Evolutionary conservation across 257 asterid species (phyloP).

Genomic region (Mentha longifolia): DNA sequence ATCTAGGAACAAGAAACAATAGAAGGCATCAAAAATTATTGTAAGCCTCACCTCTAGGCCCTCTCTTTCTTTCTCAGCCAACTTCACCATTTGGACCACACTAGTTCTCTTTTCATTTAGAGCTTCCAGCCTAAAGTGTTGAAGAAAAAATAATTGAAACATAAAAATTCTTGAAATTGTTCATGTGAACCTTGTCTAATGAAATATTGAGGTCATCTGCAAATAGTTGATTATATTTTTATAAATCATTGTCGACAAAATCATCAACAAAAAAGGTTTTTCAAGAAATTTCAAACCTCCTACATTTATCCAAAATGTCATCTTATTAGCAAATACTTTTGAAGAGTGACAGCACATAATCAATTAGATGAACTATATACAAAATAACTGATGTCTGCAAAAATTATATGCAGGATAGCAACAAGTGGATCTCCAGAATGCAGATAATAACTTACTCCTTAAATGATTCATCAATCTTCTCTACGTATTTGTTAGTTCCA

Average conservation of each 20-base stretch:
- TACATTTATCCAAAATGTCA: not conserved
- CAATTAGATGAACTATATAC: not conserved
- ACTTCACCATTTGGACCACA: slow-evolving; percentile 96
- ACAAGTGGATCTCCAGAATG: slow-evolving; percentile 17
- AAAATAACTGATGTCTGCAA: slow-evolving; percentile 4
- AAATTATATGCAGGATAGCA: slow-evolving; percentile 3
- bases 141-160: slow-evolving; percentile 12
- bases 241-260: not conserved
- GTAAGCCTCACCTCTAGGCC: slow-evolving; percentile 73
- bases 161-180: not conserved
- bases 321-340: slow-evolving; percentile 17
- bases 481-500: slow-evolving; percentile 94
- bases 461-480: slow-evolving; percentile 88
- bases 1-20: slow-evolving; percentile 26
- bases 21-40: slow-evolving; percentile 2
- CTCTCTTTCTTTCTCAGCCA: slow-evolving; percentile 96
- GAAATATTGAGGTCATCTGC: not conserved
- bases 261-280: not conserved
- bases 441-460: slow-evolving; percentile 67
- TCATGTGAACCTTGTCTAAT: slow-evolving; percentile 3
- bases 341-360: slow-evolving; percentile 5
- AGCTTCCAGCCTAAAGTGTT: slow-evolving; percentile 63
- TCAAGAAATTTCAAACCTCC: not conserved
- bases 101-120: slow-evolving; percentile 88
- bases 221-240: not conserved